Base-by-base conservation (phyloP, 2,329 filamentous ascomycete species). In the Sordariomycetes sp. region DNA sequence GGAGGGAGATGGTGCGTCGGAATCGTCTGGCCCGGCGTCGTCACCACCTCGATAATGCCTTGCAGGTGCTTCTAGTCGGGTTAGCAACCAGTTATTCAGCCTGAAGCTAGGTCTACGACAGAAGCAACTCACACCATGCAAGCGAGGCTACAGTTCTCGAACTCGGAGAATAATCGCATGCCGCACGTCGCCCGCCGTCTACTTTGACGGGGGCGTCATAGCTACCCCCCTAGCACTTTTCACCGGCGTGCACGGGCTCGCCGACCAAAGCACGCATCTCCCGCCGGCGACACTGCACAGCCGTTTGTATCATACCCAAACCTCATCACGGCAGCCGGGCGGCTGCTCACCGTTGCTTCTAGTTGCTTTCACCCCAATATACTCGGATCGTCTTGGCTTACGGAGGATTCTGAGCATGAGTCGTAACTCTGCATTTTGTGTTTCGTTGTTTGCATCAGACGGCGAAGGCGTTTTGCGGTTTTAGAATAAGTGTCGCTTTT, bases 11-110 rank as follows among this genome's bases (percentile, higher is more conserved):
- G 74, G 69, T 50, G 76, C 76, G 60, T 81, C 78, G 17, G 80
- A 82, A 63, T 80, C 78, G 48, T 81, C 78, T 0, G 80, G 75
- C 20, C 77, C 77, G 0, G 65, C 80, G 59, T 82, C 79, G 0
- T 81, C 79, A 17, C 79, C 79, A 20, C 76, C 76, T 2, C 59
- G 54, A 45, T 60, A 51, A 54, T 53, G 65, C 22, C 22, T 17
- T 17, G 39, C 13, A 7, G 13, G n/a, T 13, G 34, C 5, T 35
- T 53, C 25, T 20, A 17, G 20, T 35, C 15, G 34, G 28, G 28
- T 24, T 32, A 28, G n/a, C 15, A 20, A 25, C 10, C 4, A 24
- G 5, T 34, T n/a, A 45, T 7, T 17, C 15, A 42, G 36, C 6
- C 36, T 42, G 39, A 17, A 15, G 6, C n/a, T 5, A 15, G 15